Percentiles rank a stretch among this genome's conserved stretches.
These are phyloP conservation scores for Cladophialophora yegresii DNA, from an alignment of 2,329 filamentous ascomycete species.

Conservation along the genomic window DNA sequence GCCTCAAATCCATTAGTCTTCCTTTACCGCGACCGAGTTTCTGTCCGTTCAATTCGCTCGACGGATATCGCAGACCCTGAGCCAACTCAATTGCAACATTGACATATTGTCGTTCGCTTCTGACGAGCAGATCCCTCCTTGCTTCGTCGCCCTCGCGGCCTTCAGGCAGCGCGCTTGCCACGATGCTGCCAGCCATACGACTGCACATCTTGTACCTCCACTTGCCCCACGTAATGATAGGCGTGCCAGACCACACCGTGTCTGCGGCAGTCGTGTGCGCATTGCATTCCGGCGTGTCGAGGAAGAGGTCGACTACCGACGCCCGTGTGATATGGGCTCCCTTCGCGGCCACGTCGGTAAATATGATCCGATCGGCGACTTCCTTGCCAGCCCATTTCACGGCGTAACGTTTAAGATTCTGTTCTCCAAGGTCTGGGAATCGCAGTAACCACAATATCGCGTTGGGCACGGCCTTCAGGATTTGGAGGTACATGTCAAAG, in stretches of 20 bases:
- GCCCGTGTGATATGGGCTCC: slow-evolving; percentile 90
- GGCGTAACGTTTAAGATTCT: slow-evolving; percentile 78
- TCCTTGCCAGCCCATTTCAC: slow-evolving; percentile 78
- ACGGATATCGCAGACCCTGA: slow-evolving; percentile 61
- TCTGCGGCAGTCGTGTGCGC: slow-evolving; percentile 97
- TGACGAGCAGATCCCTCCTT: slow-evolving; percentile 73
- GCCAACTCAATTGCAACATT: slow-evolving; percentile 70
- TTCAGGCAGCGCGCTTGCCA: slow-evolving; percentile 82
- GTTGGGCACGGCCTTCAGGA: slow-evolving; percentile 80
- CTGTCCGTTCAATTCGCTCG: slow-evolving; percentile 39
- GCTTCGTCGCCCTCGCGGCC: slow-evolving; percentile 66
- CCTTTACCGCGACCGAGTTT: slow-evolving; percentile 52
- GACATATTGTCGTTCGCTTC: slow-evolving; percentile 81
- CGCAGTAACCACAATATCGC: slow-evolving; percentile 93
- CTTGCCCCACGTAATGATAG: slow-evolving; percentile 82
- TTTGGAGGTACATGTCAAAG: slow-evolving; percentile 92
- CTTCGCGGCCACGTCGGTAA: slow-evolving; percentile 96
- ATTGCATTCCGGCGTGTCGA: slow-evolving; percentile 97
- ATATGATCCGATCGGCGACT: slow-evolving; percentile 83
- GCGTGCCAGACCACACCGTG: slow-evolving; percentile 93
- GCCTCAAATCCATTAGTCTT: slow-evolving; percentile 74
- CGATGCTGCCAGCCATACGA: slow-evolving; percentile 92
- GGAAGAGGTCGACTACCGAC: slow-evolving; percentile 87
- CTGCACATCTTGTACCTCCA: slow-evolving; percentile 99
- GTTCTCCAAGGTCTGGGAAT: slow-evolving; percentile 90